Evolutionary conservation across 805 yeast species (phyloP), one percentile per base, ranked within the genome.

Genomic region (Starmerella stigmatis): DNA sequence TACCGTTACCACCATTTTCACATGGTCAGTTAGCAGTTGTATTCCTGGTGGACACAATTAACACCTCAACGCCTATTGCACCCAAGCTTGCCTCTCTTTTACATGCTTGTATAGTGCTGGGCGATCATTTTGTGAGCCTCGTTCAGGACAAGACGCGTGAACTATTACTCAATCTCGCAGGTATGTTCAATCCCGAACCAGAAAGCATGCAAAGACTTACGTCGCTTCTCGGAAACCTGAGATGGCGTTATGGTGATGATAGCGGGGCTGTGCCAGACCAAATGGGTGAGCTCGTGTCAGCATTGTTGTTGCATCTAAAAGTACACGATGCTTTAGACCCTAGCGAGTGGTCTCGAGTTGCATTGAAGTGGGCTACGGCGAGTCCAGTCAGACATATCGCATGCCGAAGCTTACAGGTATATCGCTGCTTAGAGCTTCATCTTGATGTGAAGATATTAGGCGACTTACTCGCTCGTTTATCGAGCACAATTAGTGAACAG

Each of bases 371-470:
- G 98, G 96, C 98, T 0, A 92, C 98, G 0, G 80, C 95, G 1
- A 92, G 97, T 66, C 94, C 96, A 2, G 97, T 89, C 2, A 73
- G 96, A 57, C 99, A 94, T 60, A 75, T 92, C 54, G 98, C 99
- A 0, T 92, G 98, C 54, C 73, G 98, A 21, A 88, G 97, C 0
- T 89, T 94, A 64, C 98, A 92, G 60, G 72, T 88, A 0, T 92
- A 88, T 65, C 70, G 99, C 35, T 82, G 94, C 3, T 63, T 92
- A 46, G 65, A 86, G n/a, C 74, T 84, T 8, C 78, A 79, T 54
- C 66, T 89, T 49, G 96, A 92, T 58, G 88, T 81, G 57, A 70
- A 74, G 10, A 89, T 92, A 96, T 67, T 94, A 36, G 76, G 85
- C 45, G 97, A 88, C 64, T 85, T 92, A 95, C 68, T 92, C 10